Evolutionary conservation across 225 moss, liverwort and hornwort species (phyloP).

Genomic region (Ulota crispa): DNA sequence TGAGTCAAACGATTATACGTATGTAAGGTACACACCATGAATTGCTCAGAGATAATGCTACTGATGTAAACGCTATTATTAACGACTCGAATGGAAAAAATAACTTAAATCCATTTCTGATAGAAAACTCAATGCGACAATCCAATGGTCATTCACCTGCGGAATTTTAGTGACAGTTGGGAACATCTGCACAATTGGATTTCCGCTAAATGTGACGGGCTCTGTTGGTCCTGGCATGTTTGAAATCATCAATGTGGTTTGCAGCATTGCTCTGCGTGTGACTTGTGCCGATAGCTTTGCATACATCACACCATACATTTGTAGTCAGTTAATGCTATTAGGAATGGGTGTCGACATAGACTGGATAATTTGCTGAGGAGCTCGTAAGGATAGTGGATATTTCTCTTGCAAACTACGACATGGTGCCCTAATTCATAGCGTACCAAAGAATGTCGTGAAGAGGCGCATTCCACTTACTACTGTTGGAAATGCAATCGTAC

Average conservation of each 20-base stretch:
- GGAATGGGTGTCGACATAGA: neutral
- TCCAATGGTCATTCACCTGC: constrained; percentile 43
- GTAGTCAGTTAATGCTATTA: constrained; percentile 12
- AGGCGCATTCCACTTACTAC: neutral
- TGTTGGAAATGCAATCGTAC: constrained; percentile 32
- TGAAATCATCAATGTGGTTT: constrained; percentile 70
- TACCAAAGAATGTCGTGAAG: neutral
- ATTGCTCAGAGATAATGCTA: neutral
- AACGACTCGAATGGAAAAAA: neutral
- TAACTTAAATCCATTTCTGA: neutral
- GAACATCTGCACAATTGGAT: constrained; percentile 70
- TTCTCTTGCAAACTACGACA: neutral
- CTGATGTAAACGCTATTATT: neutral
- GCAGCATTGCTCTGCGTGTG: constrained; percentile 49
- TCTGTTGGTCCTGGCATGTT: constrained; percentile 77
- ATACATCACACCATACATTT: constrained; percentile 22
- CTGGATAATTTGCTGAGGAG: neutral
- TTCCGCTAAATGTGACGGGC: constrained; percentile 70
- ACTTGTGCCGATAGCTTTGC: constrained; percentile 55
- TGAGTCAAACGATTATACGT: too few relatives aligned
- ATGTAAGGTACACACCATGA: neutral
- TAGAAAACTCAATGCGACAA: neutral
- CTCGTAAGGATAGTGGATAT: neutral
- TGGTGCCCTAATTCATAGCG: neutral
- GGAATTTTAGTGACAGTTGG: constrained; percentile 74